phyloP scores from a whole-genome alignment of 331 rosid species.

The Malus hybrid region DNA sequence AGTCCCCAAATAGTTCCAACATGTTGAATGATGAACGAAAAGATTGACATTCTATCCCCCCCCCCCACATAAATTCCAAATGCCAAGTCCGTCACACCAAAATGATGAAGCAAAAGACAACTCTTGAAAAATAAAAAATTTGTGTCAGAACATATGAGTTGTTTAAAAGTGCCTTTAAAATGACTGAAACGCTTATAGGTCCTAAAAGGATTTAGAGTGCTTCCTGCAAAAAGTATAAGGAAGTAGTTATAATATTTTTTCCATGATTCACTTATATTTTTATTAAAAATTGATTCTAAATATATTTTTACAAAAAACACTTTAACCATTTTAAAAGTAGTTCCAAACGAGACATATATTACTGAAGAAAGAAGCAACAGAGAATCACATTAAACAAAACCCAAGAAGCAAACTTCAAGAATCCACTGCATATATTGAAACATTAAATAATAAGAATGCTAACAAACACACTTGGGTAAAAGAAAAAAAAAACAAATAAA shows the following conservation, averaged over 20 bases:
- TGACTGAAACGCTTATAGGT: fast-evolving
- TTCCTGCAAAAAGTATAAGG: fast-evolving
- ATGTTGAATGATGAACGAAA: not conserved
- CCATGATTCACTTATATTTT: fast-evolving
- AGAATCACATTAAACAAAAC: not conserved
- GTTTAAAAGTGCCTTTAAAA: fast-evolving
- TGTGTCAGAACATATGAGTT: not conserved
- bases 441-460: not conserved
- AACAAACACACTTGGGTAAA: not conserved
- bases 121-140: not conserved
- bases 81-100: slow-evolving; percentile 6
- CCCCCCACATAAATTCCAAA: slow-evolving; percentile 1
- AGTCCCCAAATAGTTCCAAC: not conserved
- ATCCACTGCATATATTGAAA: not conserved
- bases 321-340: fast-evolving
- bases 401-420: not conserved
- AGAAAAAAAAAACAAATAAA: not conserved
- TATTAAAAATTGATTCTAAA: too few relatives aligned
- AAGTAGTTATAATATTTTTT: too few relatives aligned
- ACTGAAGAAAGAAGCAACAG: not conserved
- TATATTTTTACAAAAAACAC: too few relatives aligned
- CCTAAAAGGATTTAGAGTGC: too few relatives aligned
- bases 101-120: not conserved
- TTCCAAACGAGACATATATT: too few relatives aligned
- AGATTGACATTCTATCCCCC: not conserved